phyloP scores from a whole-genome alignment of 2,329 filamentous ascomycete species.

The Colletotrichum noveboracense region DNA sequence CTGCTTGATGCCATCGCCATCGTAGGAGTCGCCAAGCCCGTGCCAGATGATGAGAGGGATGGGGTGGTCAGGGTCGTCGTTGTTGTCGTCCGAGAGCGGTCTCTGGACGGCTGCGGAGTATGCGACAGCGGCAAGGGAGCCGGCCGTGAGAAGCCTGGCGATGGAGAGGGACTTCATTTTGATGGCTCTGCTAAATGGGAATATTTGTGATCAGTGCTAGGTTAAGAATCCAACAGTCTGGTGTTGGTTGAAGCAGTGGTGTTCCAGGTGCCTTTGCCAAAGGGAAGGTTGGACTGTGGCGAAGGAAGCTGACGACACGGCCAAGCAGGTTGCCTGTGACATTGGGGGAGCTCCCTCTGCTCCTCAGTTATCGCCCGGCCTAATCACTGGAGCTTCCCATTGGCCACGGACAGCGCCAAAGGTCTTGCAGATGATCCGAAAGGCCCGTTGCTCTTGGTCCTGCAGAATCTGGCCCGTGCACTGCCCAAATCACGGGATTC shows the following conservation, averaged over 20 bases:
- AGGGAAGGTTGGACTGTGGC: neutral
- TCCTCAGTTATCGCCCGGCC: neutral
- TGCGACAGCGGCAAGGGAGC: slow-evolving; percentile 25
- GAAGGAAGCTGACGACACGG: slow-evolving; percentile 27
- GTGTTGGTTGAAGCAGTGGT: neutral
- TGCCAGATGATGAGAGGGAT: slow-evolving; percentile 96
- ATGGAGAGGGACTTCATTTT: slow-evolving; percentile 36
- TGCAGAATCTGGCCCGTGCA: slow-evolving; percentile 6
- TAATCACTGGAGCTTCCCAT: slow-evolving; percentile 19
- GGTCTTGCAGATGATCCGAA: neutral
- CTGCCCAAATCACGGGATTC: neutral
- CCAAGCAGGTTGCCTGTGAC: slow-evolving; percentile 29
- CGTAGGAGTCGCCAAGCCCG: slow-evolving; percentile 77
- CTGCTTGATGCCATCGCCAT: slow-evolving; percentile 73
- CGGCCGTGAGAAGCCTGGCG: slow-evolving; percentile 35
- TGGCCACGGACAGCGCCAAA: slow-evolving; percentile 12
- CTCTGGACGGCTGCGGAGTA: slow-evolving; percentile 19
- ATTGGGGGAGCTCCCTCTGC: neutral
- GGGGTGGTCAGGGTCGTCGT: slow-evolving; percentile 59
- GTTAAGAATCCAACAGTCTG: neutral
- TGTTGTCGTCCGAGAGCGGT: slow-evolving; percentile 35
- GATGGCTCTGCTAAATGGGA: neutral
- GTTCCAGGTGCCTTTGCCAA: neutral
- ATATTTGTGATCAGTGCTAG: neutral
- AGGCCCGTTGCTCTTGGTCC: neutral